Conservation (phyloP, 306 rosid genomes). For the Potentilla sterilis region DNA sequence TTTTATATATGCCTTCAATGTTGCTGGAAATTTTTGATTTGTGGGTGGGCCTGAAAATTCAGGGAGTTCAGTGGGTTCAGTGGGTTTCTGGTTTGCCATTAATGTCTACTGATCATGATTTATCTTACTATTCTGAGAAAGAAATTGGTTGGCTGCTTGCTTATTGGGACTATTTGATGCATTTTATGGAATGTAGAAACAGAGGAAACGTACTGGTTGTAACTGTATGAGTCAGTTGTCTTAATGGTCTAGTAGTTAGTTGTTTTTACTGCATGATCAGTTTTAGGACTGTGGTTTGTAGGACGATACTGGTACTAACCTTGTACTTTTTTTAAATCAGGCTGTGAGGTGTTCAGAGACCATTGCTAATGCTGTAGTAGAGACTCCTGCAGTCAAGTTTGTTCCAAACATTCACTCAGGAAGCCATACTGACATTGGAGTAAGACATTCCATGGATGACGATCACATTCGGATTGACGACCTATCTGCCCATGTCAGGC, state of each 20-base stretch:
- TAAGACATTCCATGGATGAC: slow-evolving; percentile 75
- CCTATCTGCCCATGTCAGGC: slow-evolving; percentile 60
- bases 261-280: neutral
- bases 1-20: neutral
- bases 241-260: neutral
- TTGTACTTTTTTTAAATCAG: slow-evolving; percentile 32
- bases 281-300: neutral
- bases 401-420: slow-evolving; percentile 75
- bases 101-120: neutral
- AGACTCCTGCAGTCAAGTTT: slow-evolving; percentile 44
- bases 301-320: neutral
- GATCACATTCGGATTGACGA: slow-evolving; percentile 82
- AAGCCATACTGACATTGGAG: slow-evolving; percentile 70
- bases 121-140: neutral
- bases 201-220: neutral
- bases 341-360: slow-evolving; percentile 53
- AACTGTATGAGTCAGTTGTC: neutral
- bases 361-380: slow-evolving; percentile 39
- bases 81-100: neutral
- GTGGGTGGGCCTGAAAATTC: neutral
- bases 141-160: neutral
- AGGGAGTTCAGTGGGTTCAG: neutral
- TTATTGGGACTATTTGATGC: neutral
- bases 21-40: neutral
- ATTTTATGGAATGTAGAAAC: neutral